These are phyloP conservation scores for Aegilops longissima DNA, from an alignment of 176 grass and related monocot species.

Conservation along the genomic window DNA sequence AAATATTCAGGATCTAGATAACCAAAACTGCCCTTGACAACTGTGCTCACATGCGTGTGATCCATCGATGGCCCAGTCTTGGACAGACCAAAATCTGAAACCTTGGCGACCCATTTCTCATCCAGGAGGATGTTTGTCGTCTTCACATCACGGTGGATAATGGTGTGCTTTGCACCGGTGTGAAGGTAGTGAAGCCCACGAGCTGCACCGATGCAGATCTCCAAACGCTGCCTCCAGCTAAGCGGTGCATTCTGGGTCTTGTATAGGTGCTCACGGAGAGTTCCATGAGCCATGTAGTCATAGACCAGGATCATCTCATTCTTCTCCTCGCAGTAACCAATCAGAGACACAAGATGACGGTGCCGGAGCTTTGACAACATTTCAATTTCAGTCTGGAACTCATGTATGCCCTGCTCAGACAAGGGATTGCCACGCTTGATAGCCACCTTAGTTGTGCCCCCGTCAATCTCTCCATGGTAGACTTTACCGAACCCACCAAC, in stretches of 20 bases:
- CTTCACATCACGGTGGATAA: conserved; percentile 97
- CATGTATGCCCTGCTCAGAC: conserved; percentile 91
- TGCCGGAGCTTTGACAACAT: conserved; percentile 93
- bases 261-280: conserved; percentile 94
- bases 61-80: conserved; percentile 92
- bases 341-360: conserved; percentile 84
- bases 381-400: conserved; percentile 95
- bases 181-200: conserved; percentile 94
- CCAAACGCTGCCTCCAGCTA: conserved; percentile 83
- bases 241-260: conserved; percentile 90
- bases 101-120: conserved; percentile 95
- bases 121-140: conserved; percentile 95
- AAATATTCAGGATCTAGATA: conserved; percentile 94
- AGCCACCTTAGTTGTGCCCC: conserved; percentile 75
- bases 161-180: conserved; percentile 93
- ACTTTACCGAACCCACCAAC: conserved; percentile 94
- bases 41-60: conserved; percentile 94
- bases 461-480: conserved; percentile 73
- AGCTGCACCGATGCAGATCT: conserved; percentile 94
- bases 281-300: conserved; percentile 92
- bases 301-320: conserved; percentile 93
- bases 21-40: conserved; percentile 97
- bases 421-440: conserved; percentile 90
- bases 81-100: conserved; percentile 96
- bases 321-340: conserved; percentile 91